These are phyloP conservation scores for Conticribra guillardii DNA, from an alignment of 108 stramenopile genomes.

Conservation along the genomic window DNA sequence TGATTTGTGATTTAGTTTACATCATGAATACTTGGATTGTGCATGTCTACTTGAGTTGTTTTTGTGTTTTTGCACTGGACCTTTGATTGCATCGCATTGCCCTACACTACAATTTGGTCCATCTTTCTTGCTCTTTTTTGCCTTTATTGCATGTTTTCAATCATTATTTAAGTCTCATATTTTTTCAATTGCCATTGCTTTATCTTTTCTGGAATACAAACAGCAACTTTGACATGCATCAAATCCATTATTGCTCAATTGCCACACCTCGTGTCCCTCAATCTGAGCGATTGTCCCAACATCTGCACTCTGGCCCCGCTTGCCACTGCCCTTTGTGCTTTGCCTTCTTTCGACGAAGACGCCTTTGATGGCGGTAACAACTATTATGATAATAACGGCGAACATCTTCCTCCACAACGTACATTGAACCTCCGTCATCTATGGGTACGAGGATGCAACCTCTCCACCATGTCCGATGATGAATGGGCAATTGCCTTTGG, in stretches of 20 bases:
- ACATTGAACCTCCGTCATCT: conserved; percentile 36
- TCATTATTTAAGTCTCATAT: no score
- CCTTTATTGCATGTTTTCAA: no score
- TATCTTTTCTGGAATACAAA: neutral
- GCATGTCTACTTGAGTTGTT: no score
- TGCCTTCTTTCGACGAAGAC: neutral
- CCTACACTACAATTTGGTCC: no score
- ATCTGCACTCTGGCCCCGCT: conserved; percentile 31
- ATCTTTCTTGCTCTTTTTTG: no score
- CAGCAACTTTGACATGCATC: conserved; percentile 42
- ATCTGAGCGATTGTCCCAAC: conserved; percentile 49
- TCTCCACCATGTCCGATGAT: conserved; percentile 17
- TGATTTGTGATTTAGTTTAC: no score
- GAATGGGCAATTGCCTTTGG: conserved; percentile 44
- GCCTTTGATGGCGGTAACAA: no score
- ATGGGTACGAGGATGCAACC: conserved; percentile 49
- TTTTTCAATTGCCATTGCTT: neutral
- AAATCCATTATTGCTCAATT: conserved; percentile 39
- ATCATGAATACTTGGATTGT: no score
- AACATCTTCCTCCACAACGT: neutral
- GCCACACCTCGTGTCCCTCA: conserved; percentile 38
- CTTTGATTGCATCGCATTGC: no score
- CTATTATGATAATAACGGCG: no score
- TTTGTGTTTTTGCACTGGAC: no score
- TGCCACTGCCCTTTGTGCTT: conserved; percentile 1